Evolutionary conservation across 306 rosid species (phyloP).

Genomic region (Senna siamea): DNA sequence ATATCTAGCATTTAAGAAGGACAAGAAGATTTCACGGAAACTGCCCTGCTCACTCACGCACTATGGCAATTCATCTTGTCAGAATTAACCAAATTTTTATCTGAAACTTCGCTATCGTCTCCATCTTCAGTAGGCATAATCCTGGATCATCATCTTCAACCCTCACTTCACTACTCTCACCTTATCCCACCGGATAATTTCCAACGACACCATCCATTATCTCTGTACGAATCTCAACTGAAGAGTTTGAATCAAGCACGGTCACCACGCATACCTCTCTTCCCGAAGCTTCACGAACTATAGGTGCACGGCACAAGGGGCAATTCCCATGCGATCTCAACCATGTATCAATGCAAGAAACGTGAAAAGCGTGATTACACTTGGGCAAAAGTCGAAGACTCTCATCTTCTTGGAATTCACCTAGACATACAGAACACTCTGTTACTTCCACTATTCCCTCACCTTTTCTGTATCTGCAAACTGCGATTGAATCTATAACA

Average conservation of each 20-base stretch:
- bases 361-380: conserved; percentile 68
- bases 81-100: conserved; percentile 36
- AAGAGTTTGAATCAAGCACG: conserved; percentile 34
- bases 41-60: conserved; percentile 47
- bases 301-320: conserved; percentile 54
- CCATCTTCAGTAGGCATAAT: conserved; percentile 16
- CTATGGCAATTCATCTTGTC: conserved; percentile 20
- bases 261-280: conserved; percentile 7
- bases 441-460: conserved; percentile 71
- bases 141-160: conserved; percentile 38
- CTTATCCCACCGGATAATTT: conserved; percentile 30
- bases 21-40: conserved; percentile 50
- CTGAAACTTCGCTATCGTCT: conserved; percentile 14
- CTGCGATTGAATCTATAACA: conserved; percentile 66
- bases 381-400: conserved; percentile 71
- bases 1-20: no score
- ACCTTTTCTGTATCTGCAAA: conserved; percentile 53
- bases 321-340: conserved; percentile 46
- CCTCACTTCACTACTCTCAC: conserved; percentile 29
- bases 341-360: conserved; percentile 53
- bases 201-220: conserved; percentile 16
- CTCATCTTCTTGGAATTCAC: conserved; percentile 72
- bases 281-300: conserved; percentile 36
- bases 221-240: conserved; percentile 29
- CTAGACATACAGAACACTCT: conserved; percentile 78